Evolutionary conservation across 176 grass and related monocot genomes (phyloP), one percentile per base, ranked within the genome.

Genomic region (Bromus sterilis): DNA sequence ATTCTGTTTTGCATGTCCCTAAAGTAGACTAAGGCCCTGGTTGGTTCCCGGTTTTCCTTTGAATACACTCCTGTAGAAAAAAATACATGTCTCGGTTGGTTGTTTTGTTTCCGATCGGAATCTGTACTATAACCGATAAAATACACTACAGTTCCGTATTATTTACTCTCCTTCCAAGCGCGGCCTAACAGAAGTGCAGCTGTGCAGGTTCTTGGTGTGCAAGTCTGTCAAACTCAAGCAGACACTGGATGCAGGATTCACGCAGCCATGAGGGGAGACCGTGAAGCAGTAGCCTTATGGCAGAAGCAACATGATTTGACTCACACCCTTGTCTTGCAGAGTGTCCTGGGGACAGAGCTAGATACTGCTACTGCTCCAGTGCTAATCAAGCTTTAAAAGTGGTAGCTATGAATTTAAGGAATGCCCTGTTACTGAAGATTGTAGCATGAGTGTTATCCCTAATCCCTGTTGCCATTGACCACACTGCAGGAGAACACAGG

Each of bases 291-390:
- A 29, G 18, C 57, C 67, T 60, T 75, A 46, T 66, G 24, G 28
- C 46, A 24, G 74, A 83, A 71, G 78, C 42, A 82, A 75, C 68
- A 67, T 84, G 76, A 31, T 68, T 78, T 84, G 75, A 76, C 31
- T 80, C 67, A 61, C 80, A 46, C 51, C 46, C 18, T 80, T 84
- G 69, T 68, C 61, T 40, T 32, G 13, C 37, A 75, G 25, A 66
- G 26, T 67, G 75, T 15, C 79, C 79, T 41, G 48, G 44, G 29
- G 51, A 62, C 61, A 59, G 69, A 58, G 85, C 29, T 76, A 76
- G 28, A 18, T 3, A 44, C 57, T 11, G 7, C 33, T 75, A 23
- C 18, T 43, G 18, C 12, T 23, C 28, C 48, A 16, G 36, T 48
- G 48, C 61, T 87, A 87, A 82, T 82, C 41, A 37, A 63, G 15